Base-by-base conservation (phyloP, 2,329 filamentous ascomycete genomes). In the Calonectria pteridis region DNA sequence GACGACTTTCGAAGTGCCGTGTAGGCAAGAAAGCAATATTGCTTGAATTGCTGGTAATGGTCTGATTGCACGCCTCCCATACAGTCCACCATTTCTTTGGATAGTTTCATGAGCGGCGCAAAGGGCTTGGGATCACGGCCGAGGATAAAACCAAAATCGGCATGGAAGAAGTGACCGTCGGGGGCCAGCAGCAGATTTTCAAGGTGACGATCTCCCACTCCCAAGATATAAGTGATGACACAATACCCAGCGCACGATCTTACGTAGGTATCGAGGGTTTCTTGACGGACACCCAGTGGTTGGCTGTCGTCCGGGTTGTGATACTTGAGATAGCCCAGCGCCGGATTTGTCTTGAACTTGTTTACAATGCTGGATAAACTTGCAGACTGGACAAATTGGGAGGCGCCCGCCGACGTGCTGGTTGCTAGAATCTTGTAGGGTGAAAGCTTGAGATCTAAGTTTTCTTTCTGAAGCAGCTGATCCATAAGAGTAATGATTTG, bases 401-500 rank as follows among this genome's bases (percentile, higher is more conserved):
- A 95, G 6, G 96, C 95, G 10, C 97, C 97, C 3, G 96, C 96
- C 0, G 91, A 94, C 13, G 95, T 94, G 75, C 95, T 96, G 3
- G 97, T 99, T 1, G 97, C 97, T 11, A 99, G 91, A 76, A 98
- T 98, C 79, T 96, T 96, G 87, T 99, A 99, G 0, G 97, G 97
- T 0, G 96, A 96, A 1, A 99, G 89, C 82, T 97, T 98, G 55
- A 99, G 89, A 82, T 99, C 97, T 13, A 99, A 88, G 75, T 99
- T 98, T 82, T 99, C 97, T 82, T 98, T 98, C 73, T 95, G 94
- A 6, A 99, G 89, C 1, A 99, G 91, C 72, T 96, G 94, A 81
- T 99, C 97, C 97, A 99, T 99, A 20, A 99, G 90, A 0, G 95
- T 98, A 83, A 99, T 98, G 81, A 98, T 98, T 81, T 92, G 97